Conservation (phyloP, 2,329 filamentous ascomycete species). For the Aspergillus sp. region DNA sequence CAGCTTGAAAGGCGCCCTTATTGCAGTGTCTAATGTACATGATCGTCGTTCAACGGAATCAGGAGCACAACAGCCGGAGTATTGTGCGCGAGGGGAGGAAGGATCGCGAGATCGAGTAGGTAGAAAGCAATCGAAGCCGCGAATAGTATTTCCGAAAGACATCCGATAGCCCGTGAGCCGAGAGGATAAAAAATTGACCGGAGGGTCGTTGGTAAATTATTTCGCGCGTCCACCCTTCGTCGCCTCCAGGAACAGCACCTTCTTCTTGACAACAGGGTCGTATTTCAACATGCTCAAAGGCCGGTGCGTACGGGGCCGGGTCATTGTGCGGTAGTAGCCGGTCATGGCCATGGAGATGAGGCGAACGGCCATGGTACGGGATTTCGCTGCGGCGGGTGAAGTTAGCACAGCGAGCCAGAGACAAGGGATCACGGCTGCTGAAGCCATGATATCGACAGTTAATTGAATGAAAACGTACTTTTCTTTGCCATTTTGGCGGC, state of each 20-base stretch:
- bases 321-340: slow-evolving; percentile 91
- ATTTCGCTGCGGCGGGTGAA: slow-evolving; percentile 63
- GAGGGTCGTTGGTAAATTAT: slow-evolving; percentile 21
- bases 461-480: slow-evolving; percentile 26
- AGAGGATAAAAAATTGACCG: neutral
- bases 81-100: neutral
- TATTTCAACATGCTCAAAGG: slow-evolving; percentile 99
- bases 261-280: slow-evolving; percentile 93
- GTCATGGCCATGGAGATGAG: slow-evolving; percentile 98
- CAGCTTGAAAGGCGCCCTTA: slow-evolving; percentile 5
- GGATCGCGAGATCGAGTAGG: neutral
- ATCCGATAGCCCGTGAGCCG: neutral
- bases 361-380: slow-evolving; percentile 87
- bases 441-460: no score
- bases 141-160: neutral
- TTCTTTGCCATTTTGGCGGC: slow-evolving; percentile 45
- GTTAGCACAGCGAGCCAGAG: slow-evolving; percentile 2
- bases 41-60: slow-evolving; percentile 15
- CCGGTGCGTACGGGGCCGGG: slow-evolving; percentile 74
- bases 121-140: neutral
- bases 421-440: neutral
- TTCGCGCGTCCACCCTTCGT: slow-evolving; percentile 69
- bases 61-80: neutral
- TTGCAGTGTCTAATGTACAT: slow-evolving; percentile 26
- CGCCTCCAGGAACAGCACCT: slow-evolving; percentile 92